Evolutionary conservation across 148 eudicot species (phyloP), one percentile per base, ranked within the genome.

Genomic region (Chenopodium berlandieri): DNA sequence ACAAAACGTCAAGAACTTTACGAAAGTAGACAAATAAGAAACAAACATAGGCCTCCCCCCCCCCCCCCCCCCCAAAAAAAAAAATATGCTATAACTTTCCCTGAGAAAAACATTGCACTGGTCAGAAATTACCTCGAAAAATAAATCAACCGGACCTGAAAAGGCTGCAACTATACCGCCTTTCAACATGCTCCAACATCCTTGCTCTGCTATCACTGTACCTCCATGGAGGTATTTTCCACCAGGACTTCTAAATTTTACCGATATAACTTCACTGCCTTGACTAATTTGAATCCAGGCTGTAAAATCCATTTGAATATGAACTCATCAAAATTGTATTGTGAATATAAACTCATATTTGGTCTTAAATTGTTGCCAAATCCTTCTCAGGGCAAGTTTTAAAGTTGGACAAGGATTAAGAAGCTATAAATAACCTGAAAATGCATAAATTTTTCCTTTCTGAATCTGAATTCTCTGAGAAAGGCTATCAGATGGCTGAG

Each of bases 181-280:
- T 87, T 90, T 92, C 34, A 92, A 88, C 91, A 92, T 86, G 76
- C 89, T 89, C 95, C 95, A 92, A 62, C 95, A 92, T 37, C 93
- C 95, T 58, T 86, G 76, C 75, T 86, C 82, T 65, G 95, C 93
- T 60, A 89, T 78, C 4, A 87, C 89, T 47, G 86, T 84, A 32
- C 92, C 93, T 14, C 90, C 87, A 66, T 83, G 79, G 44, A 76
- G 82, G 58, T 30, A 58, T 48, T 80, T 50, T 47, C 84, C 84
- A 40, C 70, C 72, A 20, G 79, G 77, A 56, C 44, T 54, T 62
- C 67, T 86, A 65, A 88, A 69, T 30, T 75, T 69, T 14, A 88
- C 88, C 23, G 78, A 63, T 47, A 90, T 86, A 10, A 82, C 58
- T 60, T 86, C 94, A 62, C 80, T 86, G 66, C 90, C 89, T 80